Percentiles rank a stretch among this genome's conserved stretches.
Evolutionary conservation across 768 basidiomycete species (phyloP).

Genomic region (Sutorius australiensis): DNA sequence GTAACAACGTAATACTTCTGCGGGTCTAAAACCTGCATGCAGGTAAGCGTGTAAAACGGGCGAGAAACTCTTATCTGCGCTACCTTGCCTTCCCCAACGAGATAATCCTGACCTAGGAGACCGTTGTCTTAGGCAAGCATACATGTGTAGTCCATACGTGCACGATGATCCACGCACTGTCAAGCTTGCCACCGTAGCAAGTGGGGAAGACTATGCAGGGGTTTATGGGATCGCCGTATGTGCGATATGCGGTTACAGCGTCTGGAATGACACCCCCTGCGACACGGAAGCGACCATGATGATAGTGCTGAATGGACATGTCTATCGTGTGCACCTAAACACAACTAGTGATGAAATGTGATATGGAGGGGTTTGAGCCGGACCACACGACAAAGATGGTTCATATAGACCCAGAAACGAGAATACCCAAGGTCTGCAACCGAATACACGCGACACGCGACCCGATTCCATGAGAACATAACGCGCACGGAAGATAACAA

Average conservation of each 20-base stretch:
- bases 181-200: constrained; percentile 53
- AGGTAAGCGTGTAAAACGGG: neutral
- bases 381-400: neutral
- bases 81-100: constrained; percentile 53
- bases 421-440: neutral
- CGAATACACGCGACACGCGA: constrained; percentile 1
- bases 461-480: constrained; percentile 2
- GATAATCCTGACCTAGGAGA: constrained; percentile 43
- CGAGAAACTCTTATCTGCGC: neutral
- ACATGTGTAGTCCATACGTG: neutral
- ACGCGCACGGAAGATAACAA: neutral
- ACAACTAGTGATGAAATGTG: neutral
- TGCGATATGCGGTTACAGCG: constrained; percentile 57
- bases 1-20: constrained; percentile 53
- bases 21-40: constrained; percentile 43
- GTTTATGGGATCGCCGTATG: constrained; percentile 49
- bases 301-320: constrained; percentile 43
- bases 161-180: constrained; percentile 35
- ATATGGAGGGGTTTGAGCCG: neutral
- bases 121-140: constrained; percentile 13
- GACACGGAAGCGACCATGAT: constrained; percentile 52
- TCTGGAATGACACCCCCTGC: constrained; percentile 53
- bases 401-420: constrained; percentile 2
- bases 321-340: neutral
- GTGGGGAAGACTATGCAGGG: constrained; percentile 61